These are phyloP conservation scores for Ceratobasidium sp. DNA, from an alignment of 1,284 basidiomycete species.

Conservation along the genomic window DNA sequence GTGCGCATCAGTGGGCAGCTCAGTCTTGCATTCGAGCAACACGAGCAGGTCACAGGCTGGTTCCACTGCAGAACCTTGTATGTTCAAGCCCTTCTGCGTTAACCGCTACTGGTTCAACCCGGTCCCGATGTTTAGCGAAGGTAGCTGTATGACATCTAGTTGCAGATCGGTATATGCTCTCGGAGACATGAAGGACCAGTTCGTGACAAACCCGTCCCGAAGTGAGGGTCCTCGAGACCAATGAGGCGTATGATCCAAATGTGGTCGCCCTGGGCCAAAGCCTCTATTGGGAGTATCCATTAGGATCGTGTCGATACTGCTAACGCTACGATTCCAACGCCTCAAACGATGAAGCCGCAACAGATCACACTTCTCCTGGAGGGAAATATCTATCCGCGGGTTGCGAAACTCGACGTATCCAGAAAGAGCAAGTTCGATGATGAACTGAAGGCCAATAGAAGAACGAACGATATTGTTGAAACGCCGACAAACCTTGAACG, in stretches of 20 bases:
- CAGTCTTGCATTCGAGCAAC: constrained; percentile 10
- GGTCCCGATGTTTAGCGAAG: constrained; percentile 7
- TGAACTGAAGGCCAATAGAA: background rate
- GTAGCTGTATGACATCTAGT: constrained; percentile 1
- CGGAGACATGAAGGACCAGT: background rate
- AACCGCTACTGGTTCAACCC: background rate
- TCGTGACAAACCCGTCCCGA: background rate
- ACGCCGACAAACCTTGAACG: constrained; percentile 10
- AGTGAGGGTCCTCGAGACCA: background rate
- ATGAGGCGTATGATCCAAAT: too few relatives aligned
- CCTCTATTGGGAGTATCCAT: background rate
- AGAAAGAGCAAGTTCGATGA: background rate
- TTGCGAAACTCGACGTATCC: background rate
- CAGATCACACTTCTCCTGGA: background rate
- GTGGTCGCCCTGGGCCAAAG: background rate
- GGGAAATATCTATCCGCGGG: background rate
- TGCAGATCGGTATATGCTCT: background rate
- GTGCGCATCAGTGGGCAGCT: background rate
- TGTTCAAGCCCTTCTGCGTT: background rate
- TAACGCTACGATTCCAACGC: background rate
- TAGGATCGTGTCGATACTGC: background rate
- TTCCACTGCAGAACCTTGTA: background rate
- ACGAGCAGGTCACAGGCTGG: background rate
- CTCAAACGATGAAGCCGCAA: background rate
- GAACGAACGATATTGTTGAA: background rate